These are phyloP conservation scores for Andrographis paniculata DNA, from an alignment of 305 asterid species.

Conservation along the genomic window DNA sequence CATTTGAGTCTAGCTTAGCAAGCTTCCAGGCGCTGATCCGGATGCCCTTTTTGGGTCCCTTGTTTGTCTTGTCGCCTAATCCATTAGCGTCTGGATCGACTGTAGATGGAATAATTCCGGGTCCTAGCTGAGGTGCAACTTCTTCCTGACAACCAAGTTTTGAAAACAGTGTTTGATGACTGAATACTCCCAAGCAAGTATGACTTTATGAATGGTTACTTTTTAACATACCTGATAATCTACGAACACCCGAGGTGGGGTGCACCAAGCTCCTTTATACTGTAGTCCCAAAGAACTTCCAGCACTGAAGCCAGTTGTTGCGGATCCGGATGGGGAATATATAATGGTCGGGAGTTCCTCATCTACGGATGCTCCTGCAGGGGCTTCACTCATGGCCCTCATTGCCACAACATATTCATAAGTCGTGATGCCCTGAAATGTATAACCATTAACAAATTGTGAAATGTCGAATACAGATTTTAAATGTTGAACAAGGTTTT, in stretches of 20 bases:
- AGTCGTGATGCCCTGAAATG: slow-evolving; percentile 83
- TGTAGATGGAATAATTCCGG: slow-evolving; percentile 92
- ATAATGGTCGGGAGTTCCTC: slow-evolving; percentile 67
- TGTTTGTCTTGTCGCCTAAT: slow-evolving; percentile 44
- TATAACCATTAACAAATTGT: too few species aligned
- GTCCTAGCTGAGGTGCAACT: slow-evolving; percentile 96
- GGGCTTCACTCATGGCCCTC: slow-evolving; percentile 97
- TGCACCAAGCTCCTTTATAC: slow-evolving; percentile 99
- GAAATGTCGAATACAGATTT: too few species aligned
- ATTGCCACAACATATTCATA: slow-evolving; percentile 95
- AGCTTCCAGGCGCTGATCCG: slow-evolving; percentile 98
- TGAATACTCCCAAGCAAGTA: background rate
- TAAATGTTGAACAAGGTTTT: too few species aligned
- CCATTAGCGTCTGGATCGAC: slow-evolving; percentile 86
- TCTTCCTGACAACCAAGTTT: slow-evolving; percentile 61
- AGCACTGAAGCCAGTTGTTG: slow-evolving; percentile 94
- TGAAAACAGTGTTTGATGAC: slow-evolving; percentile 19
- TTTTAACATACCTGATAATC: slow-evolving; percentile 73
- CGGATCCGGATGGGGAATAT: slow-evolving; percentile 89
- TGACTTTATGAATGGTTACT: background rate
- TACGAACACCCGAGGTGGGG: slow-evolving; percentile 95
- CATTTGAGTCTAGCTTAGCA: slow-evolving; percentile 78
- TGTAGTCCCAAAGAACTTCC: slow-evolving; percentile 97
- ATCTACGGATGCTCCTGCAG: slow-evolving; percentile 67
- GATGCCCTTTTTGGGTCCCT: slow-evolving; percentile 59